Evolutionary conservation across 2,329 filamentous ascomycete species (phyloP).

Genomic region (Trematosphaeria pertusa): DNA sequence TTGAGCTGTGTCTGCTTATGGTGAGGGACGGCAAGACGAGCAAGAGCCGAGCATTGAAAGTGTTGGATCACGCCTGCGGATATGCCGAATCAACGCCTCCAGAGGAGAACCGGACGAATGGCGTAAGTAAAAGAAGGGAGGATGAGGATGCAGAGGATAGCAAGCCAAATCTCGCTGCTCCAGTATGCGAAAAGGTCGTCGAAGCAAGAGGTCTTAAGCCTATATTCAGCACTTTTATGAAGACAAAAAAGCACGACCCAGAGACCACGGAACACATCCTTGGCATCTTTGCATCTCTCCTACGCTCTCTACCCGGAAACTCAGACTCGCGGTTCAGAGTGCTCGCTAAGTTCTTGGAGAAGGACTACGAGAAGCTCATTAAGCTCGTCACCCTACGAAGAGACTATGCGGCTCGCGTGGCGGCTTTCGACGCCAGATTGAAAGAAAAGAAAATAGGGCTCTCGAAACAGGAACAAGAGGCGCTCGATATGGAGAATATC

Average conservation of each 20-base stretch:
- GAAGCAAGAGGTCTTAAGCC: conserved; percentile 85
- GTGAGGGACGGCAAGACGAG: conserved; percentile 86
- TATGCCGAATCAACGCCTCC: conserved; percentile 50
- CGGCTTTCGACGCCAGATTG: conserved; percentile 69
- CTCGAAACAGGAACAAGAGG: conserved; percentile 65
- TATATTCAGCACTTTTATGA: conserved; percentile 87
- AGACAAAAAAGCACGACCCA: conserved; percentile 76
- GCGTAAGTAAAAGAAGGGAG: conserved; percentile 24
- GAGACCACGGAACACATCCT: conserved; percentile 79
- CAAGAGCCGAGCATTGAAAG: conserved; percentile 76
- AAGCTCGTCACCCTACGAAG: conserved; percentile 75
- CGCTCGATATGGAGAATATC: conserved; percentile 74
- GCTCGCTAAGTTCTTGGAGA: conserved; percentile 94
- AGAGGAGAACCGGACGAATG: conserved; percentile 24
- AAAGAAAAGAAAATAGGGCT: conserved; percentile 62
- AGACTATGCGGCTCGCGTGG: conserved; percentile 71
- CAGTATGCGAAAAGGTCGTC: conserved; percentile 77
- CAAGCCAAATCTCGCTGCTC: conserved; percentile 50
- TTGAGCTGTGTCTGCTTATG: conserved; percentile 92
- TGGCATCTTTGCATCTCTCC: conserved; percentile 81
- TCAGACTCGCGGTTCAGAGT: conserved; percentile 81
- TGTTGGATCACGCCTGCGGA: conserved; percentile 82
- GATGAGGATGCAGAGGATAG: conserved; percentile 9
- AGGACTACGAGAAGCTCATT: conserved; percentile 83
- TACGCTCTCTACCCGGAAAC: conserved; percentile 79